Evolutionary conservation across 441 rosid genomes (phyloP).

Genomic region (Mallotus japonicus): DNA sequence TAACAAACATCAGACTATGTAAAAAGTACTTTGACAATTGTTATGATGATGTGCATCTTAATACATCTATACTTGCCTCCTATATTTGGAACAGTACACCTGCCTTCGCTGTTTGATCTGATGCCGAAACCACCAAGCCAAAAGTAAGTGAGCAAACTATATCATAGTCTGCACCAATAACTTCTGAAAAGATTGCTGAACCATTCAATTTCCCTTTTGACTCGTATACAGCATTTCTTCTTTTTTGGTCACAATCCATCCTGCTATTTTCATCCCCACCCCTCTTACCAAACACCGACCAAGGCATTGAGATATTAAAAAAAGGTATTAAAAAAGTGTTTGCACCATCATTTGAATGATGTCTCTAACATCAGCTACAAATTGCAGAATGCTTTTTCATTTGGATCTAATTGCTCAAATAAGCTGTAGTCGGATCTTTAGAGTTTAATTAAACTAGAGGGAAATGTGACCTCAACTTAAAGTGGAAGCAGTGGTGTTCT

Average conservation of each 20-base stretch:
- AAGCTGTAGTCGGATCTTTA: neutral
- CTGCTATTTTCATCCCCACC: neutral
- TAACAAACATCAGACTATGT: neutral
- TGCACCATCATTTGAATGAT: slow-evolving; percentile 5
- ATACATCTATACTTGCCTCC: neutral
- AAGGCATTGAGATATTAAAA: neutral
- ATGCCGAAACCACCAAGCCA: slow-evolving; percentile 16
- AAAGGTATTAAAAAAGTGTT: neutral
- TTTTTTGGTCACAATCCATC: neutral
- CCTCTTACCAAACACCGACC: neutral
- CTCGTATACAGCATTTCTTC: neutral
- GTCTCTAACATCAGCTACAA: neutral
- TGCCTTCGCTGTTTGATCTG: slow-evolving; percentile 7
- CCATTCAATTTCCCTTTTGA: neutral
- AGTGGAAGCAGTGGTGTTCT: neutral
- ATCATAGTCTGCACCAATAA: slow-evolving; percentile 2
- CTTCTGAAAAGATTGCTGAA: neutral
- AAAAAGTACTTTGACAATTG: neutral
- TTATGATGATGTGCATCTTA: neutral
- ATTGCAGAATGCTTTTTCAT: neutral
- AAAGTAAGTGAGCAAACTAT: slow-evolving; percentile 7
- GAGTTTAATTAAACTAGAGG: neutral
- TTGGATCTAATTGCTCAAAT: neutral
- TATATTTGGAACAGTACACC: slow-evolving; percentile 5
- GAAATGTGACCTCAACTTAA: neutral